Percentiles rank a stretch among this genome's conserved stretches.
phyloP scores from a whole-genome alignment of 192 early-diverging fungal species.

The Rhizophagus sp. region DNA sequence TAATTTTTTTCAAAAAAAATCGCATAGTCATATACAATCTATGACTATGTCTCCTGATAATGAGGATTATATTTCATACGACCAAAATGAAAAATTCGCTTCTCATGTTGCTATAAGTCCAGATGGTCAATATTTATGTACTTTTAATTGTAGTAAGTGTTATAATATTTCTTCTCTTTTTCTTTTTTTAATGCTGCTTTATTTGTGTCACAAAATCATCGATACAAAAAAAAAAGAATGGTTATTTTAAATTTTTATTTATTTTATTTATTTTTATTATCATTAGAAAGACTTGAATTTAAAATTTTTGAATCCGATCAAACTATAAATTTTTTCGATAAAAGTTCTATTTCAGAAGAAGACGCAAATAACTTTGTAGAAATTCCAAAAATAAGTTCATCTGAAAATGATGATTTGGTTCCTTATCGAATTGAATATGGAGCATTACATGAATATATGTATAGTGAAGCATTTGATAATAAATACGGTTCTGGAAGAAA shows the following conservation, averaged over 20 bases:
- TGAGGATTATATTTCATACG: neutral
- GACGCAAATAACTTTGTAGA: neutral
- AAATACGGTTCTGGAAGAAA: neutral
- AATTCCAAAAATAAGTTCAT: neutral
- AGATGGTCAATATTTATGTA: neutral
- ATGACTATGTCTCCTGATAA: neutral
- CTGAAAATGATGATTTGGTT: neutral
- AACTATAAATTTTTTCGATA: neutral
- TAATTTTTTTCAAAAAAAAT: neutral
- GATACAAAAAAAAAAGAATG: neutral
- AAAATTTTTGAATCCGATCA: neutral
- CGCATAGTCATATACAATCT: neutral
- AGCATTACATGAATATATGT: neutral
- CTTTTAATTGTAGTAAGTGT: neutral
- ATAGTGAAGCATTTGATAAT: neutral
- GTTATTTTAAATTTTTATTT: neutral
- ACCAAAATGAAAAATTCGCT: neutral
- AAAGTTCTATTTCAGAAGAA: neutral
- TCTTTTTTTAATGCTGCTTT: too few relatives aligned
- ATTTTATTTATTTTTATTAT: neutral
- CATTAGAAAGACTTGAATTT: neutral
- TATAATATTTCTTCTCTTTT: too few relatives aligned
- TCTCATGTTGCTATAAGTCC: neutral
- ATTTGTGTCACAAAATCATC: too few relatives aligned
- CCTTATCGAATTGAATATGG: neutral